Base-by-base conservation (phyloP, 2,329 filamentous ascomycete species). In the Alternaria panax region DNA sequence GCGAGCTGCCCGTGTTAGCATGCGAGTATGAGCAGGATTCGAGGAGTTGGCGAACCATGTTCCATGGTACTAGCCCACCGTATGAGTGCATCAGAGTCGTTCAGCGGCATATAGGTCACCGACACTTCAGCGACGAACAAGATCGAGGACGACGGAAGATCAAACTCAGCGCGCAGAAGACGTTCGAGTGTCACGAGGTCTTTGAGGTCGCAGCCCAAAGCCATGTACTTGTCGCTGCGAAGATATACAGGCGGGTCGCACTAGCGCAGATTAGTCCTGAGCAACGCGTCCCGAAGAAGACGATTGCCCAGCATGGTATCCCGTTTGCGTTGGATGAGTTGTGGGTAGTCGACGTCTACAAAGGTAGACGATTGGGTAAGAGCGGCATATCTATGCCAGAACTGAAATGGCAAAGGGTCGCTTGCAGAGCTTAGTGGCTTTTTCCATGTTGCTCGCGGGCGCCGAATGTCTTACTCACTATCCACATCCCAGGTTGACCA, bases 101-200 rank as follows among this genome's bases (percentile, higher is more conserved):
- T 76, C 2, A 87, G 86, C 56, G 92, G 88, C 92, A 97, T 96
- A 70, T 96, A 96, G 1, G 92, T 95, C 40, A 96, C 87, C 4
- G 93, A 96, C 14, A 97, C 93, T 78, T 98, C 94, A 1, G 93
- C 93, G 25, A 93, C 85, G 69, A 95, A 96, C 24, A 97, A 81
- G 2, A 97, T 85, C 3, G 85, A 82, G 59, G 86, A 87, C 7
- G 86, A 80, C 1, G 83, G 74, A 16, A 89, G 74, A 38, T 89
- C 81, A 2, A 92, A 74, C 43, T 90, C 82, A 11, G 79, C 79
- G 18, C 83, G 83, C 24, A 97, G 79, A 4, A 87, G 82, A 6
- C 80, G 72, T 57, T 89, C 82, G 9, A 97, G 81, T 16, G 80
- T 82, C 22, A 81, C 72, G 5, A 93, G 81, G 53, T 94, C 84